These are phyloP conservation scores for Auxenochlorella pyrenoidosa DNA, from an alignment of 139 green algal species.

Conservation along the genomic window DNA sequence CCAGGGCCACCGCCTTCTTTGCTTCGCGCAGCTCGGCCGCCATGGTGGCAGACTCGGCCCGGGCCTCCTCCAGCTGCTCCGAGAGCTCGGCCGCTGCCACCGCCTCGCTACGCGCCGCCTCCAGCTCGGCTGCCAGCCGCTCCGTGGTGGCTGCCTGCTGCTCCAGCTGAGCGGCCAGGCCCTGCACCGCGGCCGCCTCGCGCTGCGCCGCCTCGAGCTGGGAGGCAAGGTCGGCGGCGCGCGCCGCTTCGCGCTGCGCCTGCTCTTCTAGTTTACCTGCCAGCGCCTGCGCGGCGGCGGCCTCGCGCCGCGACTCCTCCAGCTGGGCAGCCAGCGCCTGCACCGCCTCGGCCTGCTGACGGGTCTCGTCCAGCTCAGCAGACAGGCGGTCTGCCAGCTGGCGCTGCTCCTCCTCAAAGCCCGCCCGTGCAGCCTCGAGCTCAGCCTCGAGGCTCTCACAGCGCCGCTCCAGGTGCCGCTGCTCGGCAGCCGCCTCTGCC, in stretches of 20 bases:
- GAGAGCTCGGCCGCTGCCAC: neutral
- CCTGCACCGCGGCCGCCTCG: neutral
- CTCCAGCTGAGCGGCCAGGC: neutral
- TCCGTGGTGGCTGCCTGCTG: neutral
- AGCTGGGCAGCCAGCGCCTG: neutral
- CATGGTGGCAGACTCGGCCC: neutral
- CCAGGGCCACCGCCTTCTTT: neutral
- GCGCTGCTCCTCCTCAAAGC: too few relatives aligned
- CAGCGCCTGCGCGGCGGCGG: neutral
- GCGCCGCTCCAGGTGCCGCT: neutral
- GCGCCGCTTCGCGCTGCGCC: neutral
- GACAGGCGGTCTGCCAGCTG: too few relatives aligned
- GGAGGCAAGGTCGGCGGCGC: neutral
- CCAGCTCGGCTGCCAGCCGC: neutral
- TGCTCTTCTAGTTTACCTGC: neutral
- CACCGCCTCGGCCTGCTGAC: too few relatives aligned
- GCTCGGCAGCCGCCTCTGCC: neutral
- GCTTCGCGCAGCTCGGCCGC: neutral
- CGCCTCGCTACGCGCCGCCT: neutral
- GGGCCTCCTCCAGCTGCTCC: neutral
- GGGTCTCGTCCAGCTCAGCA: too few relatives aligned
- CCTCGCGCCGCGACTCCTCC: neutral
- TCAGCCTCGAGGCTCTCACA: neutral
- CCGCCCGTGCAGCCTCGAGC: neutral
- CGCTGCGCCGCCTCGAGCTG: neutral